phyloP scores from a whole-genome alignment of 2,329 filamentous ascomycete species.

The Talaromyces islandicus region DNA sequence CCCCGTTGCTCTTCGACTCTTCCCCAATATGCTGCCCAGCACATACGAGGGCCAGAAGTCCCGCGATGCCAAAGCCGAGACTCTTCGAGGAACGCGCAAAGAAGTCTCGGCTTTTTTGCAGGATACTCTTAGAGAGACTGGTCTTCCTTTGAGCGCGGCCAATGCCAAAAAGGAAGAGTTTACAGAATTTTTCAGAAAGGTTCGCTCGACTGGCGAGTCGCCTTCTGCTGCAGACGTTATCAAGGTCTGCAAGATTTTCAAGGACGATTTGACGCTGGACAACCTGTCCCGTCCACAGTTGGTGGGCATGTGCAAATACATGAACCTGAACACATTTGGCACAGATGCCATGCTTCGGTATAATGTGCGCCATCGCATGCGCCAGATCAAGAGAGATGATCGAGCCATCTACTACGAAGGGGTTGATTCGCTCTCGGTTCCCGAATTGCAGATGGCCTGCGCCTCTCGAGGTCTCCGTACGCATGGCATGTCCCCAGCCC shows the following conservation, averaged over 20 bases:
- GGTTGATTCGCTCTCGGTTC: slow-evolving; percentile 85
- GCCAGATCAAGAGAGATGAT: slow-evolving; percentile 98
- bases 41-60: slow-evolving; percentile 91
- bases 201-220: slow-evolving; percentile 82
- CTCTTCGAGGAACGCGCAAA: slow-evolving; percentile 77
- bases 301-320: slow-evolving; percentile 96
- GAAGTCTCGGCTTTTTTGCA: slow-evolving; percentile 89
- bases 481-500: slow-evolving; percentile 81
- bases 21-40: slow-evolving; percentile 95
- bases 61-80: slow-evolving; percentile 80
- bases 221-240: slow-evolving; percentile 89
- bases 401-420: slow-evolving; percentile 90
- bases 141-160: slow-evolving; percentile 74
- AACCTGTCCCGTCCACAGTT: slow-evolving; percentile 93
- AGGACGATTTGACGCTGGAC: slow-evolving; percentile 93
- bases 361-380: slow-evolving; percentile 94
- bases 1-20: slow-evolving; percentile 84
- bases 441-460: slow-evolving; percentile 86
- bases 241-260: slow-evolving; percentile 98
- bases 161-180: slow-evolving; percentile 93
- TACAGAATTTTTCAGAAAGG: slow-evolving; percentile 92
- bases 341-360: slow-evolving; percentile 98
- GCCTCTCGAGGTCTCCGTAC: slow-evolving; percentile 88
- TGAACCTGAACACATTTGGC: slow-evolving; percentile 95
- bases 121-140: slow-evolving; percentile 86